A percentile compares a stretch with the other conserved stretches of the same genome.
Evolutionary conservation across 768 basidiomycete species (phyloP).

Genomic region (Russula earlei): DNA sequence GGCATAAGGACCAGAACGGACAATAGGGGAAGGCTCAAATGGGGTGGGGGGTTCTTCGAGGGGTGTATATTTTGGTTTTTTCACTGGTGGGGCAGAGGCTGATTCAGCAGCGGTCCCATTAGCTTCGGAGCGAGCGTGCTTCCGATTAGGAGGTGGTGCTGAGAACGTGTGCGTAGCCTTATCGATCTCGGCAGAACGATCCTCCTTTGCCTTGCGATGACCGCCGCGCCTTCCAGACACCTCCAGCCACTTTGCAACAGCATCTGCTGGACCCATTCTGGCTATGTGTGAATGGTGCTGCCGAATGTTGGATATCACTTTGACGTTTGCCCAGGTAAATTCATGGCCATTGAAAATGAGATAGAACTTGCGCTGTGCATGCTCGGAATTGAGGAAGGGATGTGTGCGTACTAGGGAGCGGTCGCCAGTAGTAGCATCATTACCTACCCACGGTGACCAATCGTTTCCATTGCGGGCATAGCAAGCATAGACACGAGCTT

Average conservation of each 20-base stretch:
- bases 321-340: conserved; percentile 10
- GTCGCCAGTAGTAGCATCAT: background rate
- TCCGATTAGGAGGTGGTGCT: background rate
- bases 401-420: conserved; percentile 1
- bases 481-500: conserved; percentile 14
- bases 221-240: background rate
- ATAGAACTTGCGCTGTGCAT: conserved; percentile 13
- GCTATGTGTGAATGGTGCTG: background rate
- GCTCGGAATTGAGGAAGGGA: conserved; percentile 10
- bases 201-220: background rate
- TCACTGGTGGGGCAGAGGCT: conserved; percentile 5
- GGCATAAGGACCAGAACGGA: conserved; percentile 6
- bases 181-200: background rate
- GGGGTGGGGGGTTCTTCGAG: background rate
- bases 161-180: background rate
- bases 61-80: background rate
- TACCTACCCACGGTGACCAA: conserved; percentile 13
- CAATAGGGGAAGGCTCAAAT: background rate
- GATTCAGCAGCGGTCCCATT: background rate
- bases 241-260: conserved; percentile 12
- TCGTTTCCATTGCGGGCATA: conserved; percentile 6
- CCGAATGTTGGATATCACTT: conserved; percentile 3
- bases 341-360: conserved; percentile 10
- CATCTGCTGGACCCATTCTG: conserved; percentile 7
- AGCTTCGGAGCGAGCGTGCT: background rate